Percentiles rank a stretch among this genome's conserved stretches.
Evolutionary conservation across 2,329 filamentous ascomycete species (phyloP).

Genomic region (Ambrosiella cleistominuta): DNA sequence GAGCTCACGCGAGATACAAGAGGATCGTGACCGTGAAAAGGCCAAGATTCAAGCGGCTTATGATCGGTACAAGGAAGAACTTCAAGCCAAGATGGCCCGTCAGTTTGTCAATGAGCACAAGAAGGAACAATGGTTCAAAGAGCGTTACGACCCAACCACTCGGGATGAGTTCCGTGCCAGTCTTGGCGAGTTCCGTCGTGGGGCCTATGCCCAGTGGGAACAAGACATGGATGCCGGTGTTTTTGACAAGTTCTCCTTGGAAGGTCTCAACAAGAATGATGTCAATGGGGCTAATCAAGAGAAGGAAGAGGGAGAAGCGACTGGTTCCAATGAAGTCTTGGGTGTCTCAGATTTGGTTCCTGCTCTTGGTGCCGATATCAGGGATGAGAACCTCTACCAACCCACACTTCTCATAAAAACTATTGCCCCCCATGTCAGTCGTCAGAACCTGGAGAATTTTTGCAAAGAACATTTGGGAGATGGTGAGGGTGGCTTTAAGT

Average conservation of each 20-base stretch:
- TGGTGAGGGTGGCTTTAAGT: constrained; percentile 81
- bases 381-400: constrained; percentile 74
- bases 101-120: constrained; percentile 85
- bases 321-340: constrained; percentile 76
- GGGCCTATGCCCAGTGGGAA: constrained; percentile 73
- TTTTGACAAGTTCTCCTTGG: constrained; percentile 88
- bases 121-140: constrained; percentile 93
- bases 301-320: constrained; percentile 90
- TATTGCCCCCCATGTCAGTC: constrained; percentile 86
- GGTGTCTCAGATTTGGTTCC: constrained; percentile 84
- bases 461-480: constrained; percentile 90
- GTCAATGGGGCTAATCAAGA: constrained; percentile 72
- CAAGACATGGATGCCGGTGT: constrained; percentile 66
- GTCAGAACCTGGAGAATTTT: constrained; percentile 81
- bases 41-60: constrained; percentile 57
- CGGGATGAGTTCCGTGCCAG: constrained; percentile 56
- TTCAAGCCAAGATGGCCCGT: constrained; percentile 65
- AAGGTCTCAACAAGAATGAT: constrained; percentile 85
- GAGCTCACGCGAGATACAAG: constrained; percentile 46
- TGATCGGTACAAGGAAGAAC: constrained; percentile 48
- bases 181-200: constrained; percentile 62
- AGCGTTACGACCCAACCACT: constrained; percentile 76
- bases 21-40: constrained; percentile 65
- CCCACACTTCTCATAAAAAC: constrained; percentile 96
- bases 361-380: constrained; percentile 64